phyloP scores from a whole-genome alignment of 2,329 filamentous ascomycete genomes.

The Ophiocordyceps camponoti-floridani region DNA sequence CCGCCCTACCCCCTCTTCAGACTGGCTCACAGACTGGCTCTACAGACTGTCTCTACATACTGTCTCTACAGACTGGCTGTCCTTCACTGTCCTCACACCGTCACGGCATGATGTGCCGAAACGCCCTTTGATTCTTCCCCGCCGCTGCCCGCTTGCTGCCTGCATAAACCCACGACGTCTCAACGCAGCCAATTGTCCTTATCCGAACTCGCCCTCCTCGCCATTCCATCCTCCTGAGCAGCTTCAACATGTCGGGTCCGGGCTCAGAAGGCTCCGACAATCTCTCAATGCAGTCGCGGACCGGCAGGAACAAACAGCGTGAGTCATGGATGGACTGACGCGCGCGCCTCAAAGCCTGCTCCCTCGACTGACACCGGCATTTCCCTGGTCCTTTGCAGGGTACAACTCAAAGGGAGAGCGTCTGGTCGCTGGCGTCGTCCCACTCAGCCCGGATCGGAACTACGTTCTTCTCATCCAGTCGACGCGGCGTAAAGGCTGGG shows the following conservation, averaged over 20 bases:
- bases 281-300: constrained; percentile 55
- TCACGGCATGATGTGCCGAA: constrained; percentile 4
- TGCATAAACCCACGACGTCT: not conserved
- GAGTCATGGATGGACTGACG: constrained; percentile 24
- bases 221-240: not conserved
- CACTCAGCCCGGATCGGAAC: constrained; percentile 68
- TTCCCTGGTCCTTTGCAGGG: constrained; percentile 33
- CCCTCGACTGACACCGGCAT: not conserved
- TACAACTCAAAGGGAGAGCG: constrained; percentile 87
- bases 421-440: constrained; percentile 86
- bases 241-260: constrained; percentile 15
- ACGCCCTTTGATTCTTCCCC: constrained; percentile 5
- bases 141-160: constrained; percentile 1
- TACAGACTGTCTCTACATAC: too few relatives aligned
- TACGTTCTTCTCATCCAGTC: constrained; percentile 90
- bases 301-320: constrained; percentile 67
- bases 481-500: constrained; percentile 80
- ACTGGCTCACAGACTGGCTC: not conserved
- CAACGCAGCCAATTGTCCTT: not conserved
- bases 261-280: constrained; percentile 16
- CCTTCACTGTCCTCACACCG: not conserved
- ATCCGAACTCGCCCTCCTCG: not conserved
- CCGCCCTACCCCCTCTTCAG: constrained; percentile 1
- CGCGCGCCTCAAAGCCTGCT: not conserved
- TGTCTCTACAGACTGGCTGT: not conserved